A percentile compares a stretch with the other conserved stretches of the same genome.
These are phyloP conservation scores for Gamarada debralockiae DNA, from an alignment of 495 filamentous ascomycete species.

Conservation along the genomic window DNA sequence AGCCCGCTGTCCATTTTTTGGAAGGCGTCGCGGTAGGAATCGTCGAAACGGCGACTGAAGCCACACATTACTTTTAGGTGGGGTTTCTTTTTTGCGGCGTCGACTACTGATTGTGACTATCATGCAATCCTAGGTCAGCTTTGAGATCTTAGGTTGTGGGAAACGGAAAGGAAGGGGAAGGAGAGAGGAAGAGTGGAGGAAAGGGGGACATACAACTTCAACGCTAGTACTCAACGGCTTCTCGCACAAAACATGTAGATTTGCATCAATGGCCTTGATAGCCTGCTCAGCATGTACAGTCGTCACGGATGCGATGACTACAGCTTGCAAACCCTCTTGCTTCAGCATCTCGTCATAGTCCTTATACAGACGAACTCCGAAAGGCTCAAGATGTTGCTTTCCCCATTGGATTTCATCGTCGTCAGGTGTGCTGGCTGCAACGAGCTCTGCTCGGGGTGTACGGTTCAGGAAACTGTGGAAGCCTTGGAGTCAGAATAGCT, in stretches of 20 bases:
- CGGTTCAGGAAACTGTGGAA: slow-evolving; percentile 48
- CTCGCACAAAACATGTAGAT: slow-evolving; percentile 54
- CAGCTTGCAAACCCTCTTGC: slow-evolving; percentile 48
- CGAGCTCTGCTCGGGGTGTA: slow-evolving; percentile 48
- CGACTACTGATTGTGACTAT: slow-evolving; percentile 50
- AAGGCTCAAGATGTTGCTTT: slow-evolving; percentile 40
- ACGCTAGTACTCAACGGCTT: slow-evolving; percentile 49
- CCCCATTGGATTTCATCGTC: slow-evolving; percentile 49
- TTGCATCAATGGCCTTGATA: slow-evolving; percentile 49
- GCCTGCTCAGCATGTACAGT: slow-evolving; percentile 53
- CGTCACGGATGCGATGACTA: slow-evolving; percentile 49
- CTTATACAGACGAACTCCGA: slow-evolving; percentile 43
- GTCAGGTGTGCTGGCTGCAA: slow-evolving; percentile 48
- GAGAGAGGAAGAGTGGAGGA: not conserved
- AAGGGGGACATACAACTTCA: slow-evolving; percentile 40
- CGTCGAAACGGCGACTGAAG: slow-evolving; percentile 56
- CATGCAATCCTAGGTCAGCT: not conserved
- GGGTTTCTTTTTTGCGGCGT: slow-evolving; percentile 43
- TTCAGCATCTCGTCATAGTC: slow-evolving; percentile 55
- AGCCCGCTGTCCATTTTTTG: slow-evolving; percentile 40
- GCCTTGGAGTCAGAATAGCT: too few species aligned
- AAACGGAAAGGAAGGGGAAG: too few species aligned
- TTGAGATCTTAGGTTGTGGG: too few species aligned
- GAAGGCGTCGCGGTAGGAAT: slow-evolving; percentile 49
- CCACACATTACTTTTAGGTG: slow-evolving; percentile 57